A percentile compares a stretch with the other conserved stretches of the same genome.
Conservation (phyloP, 306 rosid genomes). For the Crotalaria pallida region DNA sequence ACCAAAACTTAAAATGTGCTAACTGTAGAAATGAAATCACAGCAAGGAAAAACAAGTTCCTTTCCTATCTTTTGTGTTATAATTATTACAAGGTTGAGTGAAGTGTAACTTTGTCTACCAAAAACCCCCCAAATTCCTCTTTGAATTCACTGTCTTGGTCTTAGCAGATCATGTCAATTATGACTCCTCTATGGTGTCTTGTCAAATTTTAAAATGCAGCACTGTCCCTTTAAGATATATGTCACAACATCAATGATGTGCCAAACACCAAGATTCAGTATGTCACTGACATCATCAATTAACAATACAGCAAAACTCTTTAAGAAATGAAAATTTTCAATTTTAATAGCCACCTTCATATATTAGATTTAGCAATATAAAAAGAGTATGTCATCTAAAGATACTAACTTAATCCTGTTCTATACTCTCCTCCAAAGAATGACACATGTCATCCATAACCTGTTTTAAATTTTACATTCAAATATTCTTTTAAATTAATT, state of each 20-base stretch:
- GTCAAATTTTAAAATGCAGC: not conserved
- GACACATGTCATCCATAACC: too few relatives aligned
- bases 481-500: too few relatives aligned
- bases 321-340: not conserved
- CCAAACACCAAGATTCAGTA: not conserved
- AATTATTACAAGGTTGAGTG: not conserved
- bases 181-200: not conserved
- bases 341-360: not conserved
- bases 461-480: too few relatives aligned
- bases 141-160: not conserved
- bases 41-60: not conserved
- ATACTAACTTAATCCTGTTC: too few relatives aligned
- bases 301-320: not conserved
- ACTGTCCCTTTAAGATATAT: not conserved
- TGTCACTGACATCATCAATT: not conserved
- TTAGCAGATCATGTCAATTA: not conserved
- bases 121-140: not conserved
- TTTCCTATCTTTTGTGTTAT: not conserved
- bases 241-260: not conserved
- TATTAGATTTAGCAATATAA: too few relatives aligned
- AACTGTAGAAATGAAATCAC: slow-evolving; percentile 1
- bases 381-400: too few relatives aligned
- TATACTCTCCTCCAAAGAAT: too few relatives aligned
- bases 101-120: not conserved
- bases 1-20: not conserved